These are phyloP conservation scores for Sophora flavescens DNA, from an alignment of 306 rosid genomes.

Conservation along the genomic window DNA sequence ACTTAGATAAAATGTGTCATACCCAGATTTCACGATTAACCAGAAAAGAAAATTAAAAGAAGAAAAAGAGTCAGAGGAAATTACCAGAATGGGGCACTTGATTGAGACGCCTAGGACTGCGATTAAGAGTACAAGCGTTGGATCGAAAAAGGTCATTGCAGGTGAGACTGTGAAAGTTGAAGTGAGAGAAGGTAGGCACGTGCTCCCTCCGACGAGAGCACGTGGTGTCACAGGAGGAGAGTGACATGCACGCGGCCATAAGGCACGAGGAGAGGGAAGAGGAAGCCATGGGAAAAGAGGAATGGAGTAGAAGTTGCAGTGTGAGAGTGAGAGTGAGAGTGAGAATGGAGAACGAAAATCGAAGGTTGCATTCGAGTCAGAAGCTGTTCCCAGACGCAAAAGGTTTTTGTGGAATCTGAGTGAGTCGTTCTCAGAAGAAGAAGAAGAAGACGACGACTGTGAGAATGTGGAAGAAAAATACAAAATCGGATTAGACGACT, in stretches of 20 bases:
- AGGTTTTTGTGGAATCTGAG: too few relatives aligned
- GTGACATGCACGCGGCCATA: constrained; percentile 78
- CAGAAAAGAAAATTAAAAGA: neutral
- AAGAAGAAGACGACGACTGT: too few relatives aligned
- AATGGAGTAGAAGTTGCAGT: neutral
- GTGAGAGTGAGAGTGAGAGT: neutral
- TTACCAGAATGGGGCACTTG: constrained; percentile 61
- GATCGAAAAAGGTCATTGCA: constrained; percentile 57
- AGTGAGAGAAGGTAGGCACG: neutral
- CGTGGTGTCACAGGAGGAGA: constrained; percentile 34
- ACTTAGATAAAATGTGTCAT: too few relatives aligned
- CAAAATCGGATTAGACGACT: too few relatives aligned
- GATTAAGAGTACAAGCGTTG: constrained; percentile 45
- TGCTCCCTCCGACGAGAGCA: constrained; percentile 54
- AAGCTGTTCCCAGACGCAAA: too few relatives aligned
- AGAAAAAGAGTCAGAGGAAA: neutral
- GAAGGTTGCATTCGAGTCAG: too few relatives aligned
- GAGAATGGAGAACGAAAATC: neutral
- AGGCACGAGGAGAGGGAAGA: constrained; percentile 74
- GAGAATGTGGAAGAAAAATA: too few relatives aligned
- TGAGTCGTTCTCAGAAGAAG: too few relatives aligned
- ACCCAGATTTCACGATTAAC: neutral
- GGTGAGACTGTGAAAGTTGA: constrained; percentile 27
- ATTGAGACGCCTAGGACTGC: constrained; percentile 54
- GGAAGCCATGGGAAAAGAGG: constrained; percentile 49